phyloP scores from a whole-genome alignment of 2,329 filamentous ascomycete species.

The Monosporascus sp. region DNA sequence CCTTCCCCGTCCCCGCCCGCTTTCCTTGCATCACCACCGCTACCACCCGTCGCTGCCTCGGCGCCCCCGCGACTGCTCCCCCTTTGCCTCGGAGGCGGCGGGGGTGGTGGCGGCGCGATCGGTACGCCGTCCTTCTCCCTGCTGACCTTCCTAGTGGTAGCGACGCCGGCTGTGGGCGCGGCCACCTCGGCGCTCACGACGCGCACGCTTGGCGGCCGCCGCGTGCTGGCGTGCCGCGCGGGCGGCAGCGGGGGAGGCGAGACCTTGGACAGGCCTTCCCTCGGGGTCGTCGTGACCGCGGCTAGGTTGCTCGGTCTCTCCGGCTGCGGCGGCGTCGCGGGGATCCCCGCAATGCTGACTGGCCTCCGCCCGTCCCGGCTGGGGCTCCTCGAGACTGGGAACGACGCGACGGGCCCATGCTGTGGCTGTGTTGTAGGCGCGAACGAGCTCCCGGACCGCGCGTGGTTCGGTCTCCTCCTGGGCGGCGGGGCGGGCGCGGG shows the following conservation, averaged over 20 bases:
- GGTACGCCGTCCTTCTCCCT: constrained; percentile 7
- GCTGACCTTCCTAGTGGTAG: constrained; percentile 25
- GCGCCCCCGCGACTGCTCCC: constrained; percentile 41
- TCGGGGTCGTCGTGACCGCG: constrained; percentile 13
- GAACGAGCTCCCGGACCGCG: constrained; percentile 21
- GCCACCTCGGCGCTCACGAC: constrained; percentile 18
- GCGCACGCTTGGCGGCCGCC: constrained; percentile 38
- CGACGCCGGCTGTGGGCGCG: constrained; percentile 18
- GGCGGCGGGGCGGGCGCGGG: constrained; percentile 49
- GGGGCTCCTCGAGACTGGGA: neutral
- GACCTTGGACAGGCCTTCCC: constrained; percentile 22
- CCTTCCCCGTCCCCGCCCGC: constrained; percentile 1
- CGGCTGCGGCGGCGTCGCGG: neutral
- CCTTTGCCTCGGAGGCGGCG: constrained; percentile 41
- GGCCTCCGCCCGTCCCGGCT: neutral
- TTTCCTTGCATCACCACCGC: constrained; percentile 15
- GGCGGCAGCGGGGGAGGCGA: constrained; percentile 40
- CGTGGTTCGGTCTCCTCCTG: constrained; percentile 42
- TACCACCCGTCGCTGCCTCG: constrained; percentile 23
- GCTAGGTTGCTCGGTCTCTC: constrained; percentile 6
- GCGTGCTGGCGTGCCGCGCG: constrained; percentile 36
- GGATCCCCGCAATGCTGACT: neutral
- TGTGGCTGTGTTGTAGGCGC: constrained; percentile 6
- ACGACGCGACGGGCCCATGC: neutral
- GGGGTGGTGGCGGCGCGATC: constrained; percentile 40